Conservation (phyloP, 305 asterid species). For the Fraxinus baroniana region DNA sequence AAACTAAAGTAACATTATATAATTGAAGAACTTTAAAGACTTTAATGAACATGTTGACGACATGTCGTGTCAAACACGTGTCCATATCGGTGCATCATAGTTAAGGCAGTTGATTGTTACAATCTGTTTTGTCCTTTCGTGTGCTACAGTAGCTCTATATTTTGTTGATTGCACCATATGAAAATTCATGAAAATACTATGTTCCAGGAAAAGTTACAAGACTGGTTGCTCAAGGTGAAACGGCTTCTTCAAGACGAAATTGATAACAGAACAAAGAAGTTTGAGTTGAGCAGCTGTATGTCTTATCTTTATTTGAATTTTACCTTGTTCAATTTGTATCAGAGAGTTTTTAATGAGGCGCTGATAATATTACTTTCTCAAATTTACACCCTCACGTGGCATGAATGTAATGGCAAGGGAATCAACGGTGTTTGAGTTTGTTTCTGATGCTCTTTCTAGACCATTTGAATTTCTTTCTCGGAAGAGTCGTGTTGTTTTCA, state of each 20-base stretch:
- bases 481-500: conserved; percentile 1
- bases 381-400: background rate
- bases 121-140: conserved; percentile 6
- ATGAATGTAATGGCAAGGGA: background rate
- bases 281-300: conserved; percentile 69
- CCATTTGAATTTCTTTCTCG: conserved; percentile 1
- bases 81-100: background rate
- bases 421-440: background rate
- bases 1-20: background rate
- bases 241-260: conserved; percentile 62
- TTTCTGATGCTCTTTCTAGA: background rate
- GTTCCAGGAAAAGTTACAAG: conserved; percentile 83
- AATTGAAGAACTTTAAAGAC: too few relatives aligned
- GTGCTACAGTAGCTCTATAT: background rate
- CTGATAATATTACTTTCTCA: background rate
- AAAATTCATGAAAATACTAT: conserved; percentile 11
- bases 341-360: background rate
- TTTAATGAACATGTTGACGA: background rate
- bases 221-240: conserved; percentile 66
- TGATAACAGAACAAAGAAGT: conserved; percentile 40
- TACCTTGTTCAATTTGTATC: conserved; percentile 1
- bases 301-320: conserved; percentile 13
- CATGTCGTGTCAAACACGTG: background rate
- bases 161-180: background rate
- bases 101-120: background rate